Conservation (phyloP, 164 flowering plant genomes). For the Macadamia tetraphylla region DNA sequence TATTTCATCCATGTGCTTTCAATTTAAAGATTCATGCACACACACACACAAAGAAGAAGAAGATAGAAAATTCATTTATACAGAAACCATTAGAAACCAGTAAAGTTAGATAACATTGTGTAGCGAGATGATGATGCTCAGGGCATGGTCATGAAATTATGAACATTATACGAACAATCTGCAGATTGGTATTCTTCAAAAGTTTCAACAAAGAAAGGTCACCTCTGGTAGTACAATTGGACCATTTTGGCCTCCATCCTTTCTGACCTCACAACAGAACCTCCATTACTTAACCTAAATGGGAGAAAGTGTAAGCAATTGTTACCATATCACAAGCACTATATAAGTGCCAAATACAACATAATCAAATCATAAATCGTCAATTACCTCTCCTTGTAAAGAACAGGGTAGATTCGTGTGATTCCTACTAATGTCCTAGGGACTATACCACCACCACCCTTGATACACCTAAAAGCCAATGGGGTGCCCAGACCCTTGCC, state of each 20-base stretch:
- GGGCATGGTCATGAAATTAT: neutral
- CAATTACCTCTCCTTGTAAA: conserved; percentile 76
- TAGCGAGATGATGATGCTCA: neutral
- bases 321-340: neutral
- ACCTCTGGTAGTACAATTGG: conserved; percentile 74
- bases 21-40: neutral
- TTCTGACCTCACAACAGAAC: conserved; percentile 74
- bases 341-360: neutral
- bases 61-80: neutral
- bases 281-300: conserved; percentile 53
- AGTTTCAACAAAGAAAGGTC: neutral
- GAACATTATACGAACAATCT: neutral
- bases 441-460: conserved; percentile 73
- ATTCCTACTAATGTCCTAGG: conserved; percentile 74
- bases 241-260: conserved; percentile 54
- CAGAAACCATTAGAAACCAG: neutral
- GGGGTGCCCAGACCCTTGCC: conserved; percentile 67
- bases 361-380: neutral
- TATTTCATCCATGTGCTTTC: too few species aligned
- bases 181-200: neutral
- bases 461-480: conserved; percentile 82
- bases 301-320: conserved; percentile 3
- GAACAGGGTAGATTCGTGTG: conserved; percentile 77
- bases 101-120: neutral
- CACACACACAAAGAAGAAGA: neutral